Base-by-base conservation (phyloP, 1,139 yeast species). In the Suzukiozyma palmioleophila region DNA sequence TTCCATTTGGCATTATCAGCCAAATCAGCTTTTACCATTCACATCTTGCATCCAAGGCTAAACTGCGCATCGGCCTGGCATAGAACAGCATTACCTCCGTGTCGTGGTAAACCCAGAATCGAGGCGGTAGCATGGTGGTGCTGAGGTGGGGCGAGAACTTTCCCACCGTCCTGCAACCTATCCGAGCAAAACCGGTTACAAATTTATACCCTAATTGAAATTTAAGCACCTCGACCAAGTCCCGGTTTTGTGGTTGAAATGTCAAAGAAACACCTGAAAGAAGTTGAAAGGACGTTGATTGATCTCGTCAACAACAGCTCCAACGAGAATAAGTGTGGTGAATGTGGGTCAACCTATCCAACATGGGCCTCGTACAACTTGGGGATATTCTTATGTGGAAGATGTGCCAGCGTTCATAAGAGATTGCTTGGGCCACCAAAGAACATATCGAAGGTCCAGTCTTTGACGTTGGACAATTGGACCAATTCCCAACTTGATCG, bases 391-490 rank as follows among this genome's bases (percentile, higher is more conserved):
- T 63, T 84, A 24, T 84, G 94, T 62, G 92, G 90, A 3, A 66
- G 89, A 46, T 84, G 94, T 69, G 88, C 90, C 8, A 76, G 85
- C 9, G 70, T 77, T 30, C 97, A 90, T 60, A 75, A 94, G 47
- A 76, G 86, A 26, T 57, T 66, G 11, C 63, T 90, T 44, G 95
- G 95, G 0, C 64, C 68, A 3, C 63, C 82, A 2, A 42, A 51
- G 24, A 54, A 54, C 21, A 68, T 87, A 4, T 83, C 95, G 16
- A 77, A 77, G 48, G 84, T 89, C 5, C 79, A 94, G 47, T 86
- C 96, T 0, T 65, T 92, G 46, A 83, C 95, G 1, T 72, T 89
- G 52, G 98, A 92, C 54, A 69, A 73, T 1, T 92, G 97, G 89
- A 63, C 73, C 3, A 64, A 58, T 24, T 82, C 79, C 36, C 78